Conservation (phyloP, 2,329 filamentous ascomycete genomes). For the Monascus ruber region DNA sequence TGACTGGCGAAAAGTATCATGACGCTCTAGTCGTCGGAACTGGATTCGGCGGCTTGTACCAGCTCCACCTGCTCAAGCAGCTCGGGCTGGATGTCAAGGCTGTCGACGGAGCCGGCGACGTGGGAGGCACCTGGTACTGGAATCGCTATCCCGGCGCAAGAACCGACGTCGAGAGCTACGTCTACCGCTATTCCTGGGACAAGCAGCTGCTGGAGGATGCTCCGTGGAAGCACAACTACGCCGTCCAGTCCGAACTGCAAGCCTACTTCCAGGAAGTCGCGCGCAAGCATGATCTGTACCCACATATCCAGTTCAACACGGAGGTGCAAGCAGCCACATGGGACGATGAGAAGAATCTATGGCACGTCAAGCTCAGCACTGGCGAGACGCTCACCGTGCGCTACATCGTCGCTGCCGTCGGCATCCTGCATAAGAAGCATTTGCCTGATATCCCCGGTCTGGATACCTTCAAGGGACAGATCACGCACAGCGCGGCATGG, state of each 20-base stretch:
- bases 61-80: constrained; percentile 27
- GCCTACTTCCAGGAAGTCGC: constrained; percentile 16
- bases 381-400: constrained; percentile 1
- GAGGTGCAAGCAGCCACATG: constrained; percentile 16
- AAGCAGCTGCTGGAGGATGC: not conserved
- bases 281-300: constrained; percentile 13
- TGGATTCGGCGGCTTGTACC: constrained; percentile 28
- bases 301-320: constrained; percentile 15
- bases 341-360: constrained; percentile 16
- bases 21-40: constrained; percentile 32
- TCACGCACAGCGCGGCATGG: constrained; percentile 46
- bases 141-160: constrained; percentile 23
- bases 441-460: constrained; percentile 44
- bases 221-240: constrained; percentile 13
- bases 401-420: constrained; percentile 10
- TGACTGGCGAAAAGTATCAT: not conserved
- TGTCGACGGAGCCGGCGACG: constrained; percentile 27
- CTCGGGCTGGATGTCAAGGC: constrained; percentile 26
- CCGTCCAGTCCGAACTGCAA: constrained; percentile 14
- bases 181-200: constrained; percentile 23
- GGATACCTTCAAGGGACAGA: constrained; percentile 38
- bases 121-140: constrained; percentile 28
- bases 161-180: constrained; percentile 20
- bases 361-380: constrained; percentile 13
- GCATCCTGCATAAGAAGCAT: constrained; percentile 28